Evolutionary conservation across 1,284 basidiomycete species (phyloP).

Genomic region (Sphaerobolus stellatus): DNA sequence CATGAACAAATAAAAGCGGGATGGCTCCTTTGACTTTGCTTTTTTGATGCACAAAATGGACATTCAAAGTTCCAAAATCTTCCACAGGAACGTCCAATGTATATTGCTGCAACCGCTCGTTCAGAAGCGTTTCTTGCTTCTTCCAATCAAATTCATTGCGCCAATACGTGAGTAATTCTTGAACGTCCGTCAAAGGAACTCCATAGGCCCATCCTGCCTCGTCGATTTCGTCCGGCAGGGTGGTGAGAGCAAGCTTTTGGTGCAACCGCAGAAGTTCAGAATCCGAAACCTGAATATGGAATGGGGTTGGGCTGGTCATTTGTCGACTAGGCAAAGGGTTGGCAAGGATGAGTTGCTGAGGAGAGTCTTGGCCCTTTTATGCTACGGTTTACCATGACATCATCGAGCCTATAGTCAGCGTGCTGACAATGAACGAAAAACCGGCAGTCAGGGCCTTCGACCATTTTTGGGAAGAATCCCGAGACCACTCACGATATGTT

Average conservation of each 20-base stretch:
- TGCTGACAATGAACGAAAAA: too few relatives aligned
- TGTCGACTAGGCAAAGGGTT: too few relatives aligned
- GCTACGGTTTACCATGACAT: too few relatives aligned
- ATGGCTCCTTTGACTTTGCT: slow-evolving; percentile 43
- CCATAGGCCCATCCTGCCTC: slow-evolving; percentile 48
- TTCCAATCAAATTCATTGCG: slow-evolving; percentile 49
- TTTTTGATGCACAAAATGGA: slow-evolving; percentile 53
- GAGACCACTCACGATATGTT: too few relatives aligned
- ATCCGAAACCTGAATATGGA: slow-evolving; percentile 44
- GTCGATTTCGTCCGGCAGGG: slow-evolving; percentile 50
- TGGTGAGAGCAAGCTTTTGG: slow-evolving; percentile 40
- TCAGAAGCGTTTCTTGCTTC: slow-evolving; percentile 42
- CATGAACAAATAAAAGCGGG: slow-evolving; percentile 53
- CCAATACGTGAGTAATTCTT: slow-evolving; percentile 44
- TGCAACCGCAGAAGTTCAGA: slow-evolving; percentile 36
- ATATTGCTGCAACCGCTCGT: slow-evolving; percentile 48
- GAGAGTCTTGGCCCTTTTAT: too few relatives aligned
- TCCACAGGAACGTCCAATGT: slow-evolving; percentile 45
- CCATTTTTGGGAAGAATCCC: too few relatives aligned
- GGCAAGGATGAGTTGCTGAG: too few relatives aligned
- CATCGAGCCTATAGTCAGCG: too few relatives aligned
- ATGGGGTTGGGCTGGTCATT: slow-evolving; percentile 23
- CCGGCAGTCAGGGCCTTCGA: too few relatives aligned
- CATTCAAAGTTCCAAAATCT: slow-evolving; percentile 40
- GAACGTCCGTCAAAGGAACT: slow-evolving; percentile 45